These are phyloP conservation scores for Candida verbasci DNA, from an alignment of 805 yeast genomes.

Conservation along the genomic window DNA sequence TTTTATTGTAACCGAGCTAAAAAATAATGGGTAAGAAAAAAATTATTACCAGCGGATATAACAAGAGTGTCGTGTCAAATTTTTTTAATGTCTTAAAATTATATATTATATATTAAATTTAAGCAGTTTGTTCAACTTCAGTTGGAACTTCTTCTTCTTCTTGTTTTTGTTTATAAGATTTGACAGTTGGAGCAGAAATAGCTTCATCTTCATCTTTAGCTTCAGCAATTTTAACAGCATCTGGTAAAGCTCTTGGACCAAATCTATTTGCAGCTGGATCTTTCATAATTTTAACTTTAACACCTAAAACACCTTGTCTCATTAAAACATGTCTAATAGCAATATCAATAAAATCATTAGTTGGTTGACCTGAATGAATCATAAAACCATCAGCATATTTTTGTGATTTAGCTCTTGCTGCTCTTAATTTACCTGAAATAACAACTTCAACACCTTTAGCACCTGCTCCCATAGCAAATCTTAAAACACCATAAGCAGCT, in stretches of 20 bases:
- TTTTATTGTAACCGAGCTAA: no score
- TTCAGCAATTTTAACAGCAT: conserved; percentile 85
- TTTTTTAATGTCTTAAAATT: no score
- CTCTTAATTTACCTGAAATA: conserved; percentile 98
- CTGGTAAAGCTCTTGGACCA: conserved; percentile 94
- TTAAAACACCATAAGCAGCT: conserved; percentile 99
- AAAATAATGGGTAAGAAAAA: no score
- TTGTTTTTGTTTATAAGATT: conserved; percentile 57
- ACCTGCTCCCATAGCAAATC: conserved; percentile 99
- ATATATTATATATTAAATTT: conserved; percentile 7
- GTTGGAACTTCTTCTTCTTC: conserved; percentile 32
- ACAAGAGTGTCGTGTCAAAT: no score
- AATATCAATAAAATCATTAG: conserved; percentile 94
- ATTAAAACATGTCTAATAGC: conserved; percentile 99
- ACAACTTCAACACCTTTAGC: conserved; percentile 99
- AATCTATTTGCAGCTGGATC: conserved; percentile 85
- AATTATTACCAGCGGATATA: no score
- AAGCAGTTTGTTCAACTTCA: conserved; percentile 33
- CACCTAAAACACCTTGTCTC: conserved; percentile 99
- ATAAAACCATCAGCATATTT: conserved; percentile 99
- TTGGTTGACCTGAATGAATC: conserved; percentile 99
- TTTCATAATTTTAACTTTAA: conserved; percentile 99
- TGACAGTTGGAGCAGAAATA: conserved; percentile 76
- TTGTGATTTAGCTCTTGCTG: conserved; percentile 99
- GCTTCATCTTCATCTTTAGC: conserved; percentile 89